Percentiles rank a stretch among this genome's conserved stretches.
Conservation (phyloP, 495 filamentous ascomycete species). For the Collariella sp. region DNA sequence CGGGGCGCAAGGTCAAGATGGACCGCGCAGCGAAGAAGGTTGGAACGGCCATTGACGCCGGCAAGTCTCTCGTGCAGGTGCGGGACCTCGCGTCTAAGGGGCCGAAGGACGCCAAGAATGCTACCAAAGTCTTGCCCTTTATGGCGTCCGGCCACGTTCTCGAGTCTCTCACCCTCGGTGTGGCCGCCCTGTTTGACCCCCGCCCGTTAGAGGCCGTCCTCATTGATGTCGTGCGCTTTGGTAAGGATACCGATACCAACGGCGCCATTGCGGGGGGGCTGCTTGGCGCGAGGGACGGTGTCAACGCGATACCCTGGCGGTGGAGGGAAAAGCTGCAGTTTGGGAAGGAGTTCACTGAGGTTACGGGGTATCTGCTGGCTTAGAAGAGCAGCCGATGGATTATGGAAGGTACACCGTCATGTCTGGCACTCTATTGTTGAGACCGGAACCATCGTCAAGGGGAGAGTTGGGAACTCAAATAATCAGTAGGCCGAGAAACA, state of each 20-base stretch:
- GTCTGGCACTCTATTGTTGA: too few relatives aligned
- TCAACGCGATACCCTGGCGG: conserved; percentile 15
- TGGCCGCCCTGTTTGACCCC: conserved; percentile 25
- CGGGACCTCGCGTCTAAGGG: conserved; percentile 22
- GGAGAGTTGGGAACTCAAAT: too few relatives aligned
- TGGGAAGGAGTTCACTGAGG: conserved; percentile 21
- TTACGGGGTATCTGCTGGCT: conserved; percentile 11
- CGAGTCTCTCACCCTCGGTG: conserved; percentile 22
- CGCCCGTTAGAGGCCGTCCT: conserved; percentile 25
- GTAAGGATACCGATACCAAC: conserved; percentile 28
- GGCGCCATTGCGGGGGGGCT: conserved; percentile 28
- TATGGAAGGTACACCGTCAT: too few relatives aligned
- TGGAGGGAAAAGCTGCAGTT: conserved; percentile 29
- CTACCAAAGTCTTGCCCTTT: conserved; percentile 11
- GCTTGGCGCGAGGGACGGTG: conserved; percentile 26
- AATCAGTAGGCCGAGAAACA: too few relatives aligned
- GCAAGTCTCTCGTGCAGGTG: conserved; percentile 8
- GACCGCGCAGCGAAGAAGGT: conserved; percentile 10
- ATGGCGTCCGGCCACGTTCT: conserved; percentile 21
- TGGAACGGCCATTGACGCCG: conserved; percentile 8
- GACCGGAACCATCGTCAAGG: too few relatives aligned
- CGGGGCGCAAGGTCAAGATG: not conserved
- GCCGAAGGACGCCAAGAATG: conserved; percentile 13
- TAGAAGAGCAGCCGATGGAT: not conserved
- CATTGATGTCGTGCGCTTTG: conserved; percentile 26